A percentile compares a stretch with the other conserved stretches of the same genome.
Evolutionary conservation across 768 basidiomycete species (phyloP).

Genomic region (Rhizopogon sp.): DNA sequence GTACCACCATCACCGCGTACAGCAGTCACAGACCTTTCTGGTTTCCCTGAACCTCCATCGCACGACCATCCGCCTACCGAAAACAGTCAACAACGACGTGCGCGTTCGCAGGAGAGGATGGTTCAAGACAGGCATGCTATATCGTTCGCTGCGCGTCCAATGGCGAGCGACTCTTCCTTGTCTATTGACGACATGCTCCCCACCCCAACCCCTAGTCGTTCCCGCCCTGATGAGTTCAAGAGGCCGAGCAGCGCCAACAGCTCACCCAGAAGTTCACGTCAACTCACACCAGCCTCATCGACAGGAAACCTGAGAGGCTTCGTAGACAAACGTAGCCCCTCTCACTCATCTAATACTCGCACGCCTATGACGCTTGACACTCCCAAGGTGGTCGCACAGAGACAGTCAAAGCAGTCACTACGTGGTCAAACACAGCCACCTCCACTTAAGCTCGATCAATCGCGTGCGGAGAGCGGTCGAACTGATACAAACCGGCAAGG

Average conservation of each 20-base stretch:
- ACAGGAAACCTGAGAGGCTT: slow-evolving; percentile 25
- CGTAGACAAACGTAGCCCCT: slow-evolving; percentile 14
- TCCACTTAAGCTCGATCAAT: slow-evolving; percentile 21
- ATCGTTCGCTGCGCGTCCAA: slow-evolving; percentile 26
- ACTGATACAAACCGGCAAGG: slow-evolving; percentile 9
- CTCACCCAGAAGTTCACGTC: slow-evolving; percentile 12
- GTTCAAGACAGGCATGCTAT: slow-evolving; percentile 28
- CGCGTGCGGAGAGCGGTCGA: not conserved
- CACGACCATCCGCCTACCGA: slow-evolving; percentile 15
- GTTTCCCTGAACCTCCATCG: not conserved
- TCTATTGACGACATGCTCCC: slow-evolving; percentile 19
- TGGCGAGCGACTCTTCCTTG: slow-evolving; percentile 14
- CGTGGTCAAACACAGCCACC: slow-evolving; percentile 23
- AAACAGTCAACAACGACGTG: slow-evolving; percentile 19
- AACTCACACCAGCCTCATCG: slow-evolving; percentile 27
- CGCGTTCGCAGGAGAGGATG: slow-evolving; percentile 26
- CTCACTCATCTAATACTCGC: slow-evolving; percentile 1
- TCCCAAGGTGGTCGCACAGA: slow-evolving; percentile 7
- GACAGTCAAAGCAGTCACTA: slow-evolving; percentile 21
- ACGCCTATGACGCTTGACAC: slow-evolving; percentile 1
- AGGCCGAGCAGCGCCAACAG: slow-evolving; percentile 3
- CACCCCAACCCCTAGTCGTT: slow-evolving; percentile 21
- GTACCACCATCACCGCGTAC: slow-evolving; percentile 23
- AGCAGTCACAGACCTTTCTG: slow-evolving; percentile 14
- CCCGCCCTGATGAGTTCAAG: slow-evolving; percentile 14